Evolutionary conservation across 139 green algal species (phyloP).

Genomic region (Chlamydomonas asymmetrica): DNA sequence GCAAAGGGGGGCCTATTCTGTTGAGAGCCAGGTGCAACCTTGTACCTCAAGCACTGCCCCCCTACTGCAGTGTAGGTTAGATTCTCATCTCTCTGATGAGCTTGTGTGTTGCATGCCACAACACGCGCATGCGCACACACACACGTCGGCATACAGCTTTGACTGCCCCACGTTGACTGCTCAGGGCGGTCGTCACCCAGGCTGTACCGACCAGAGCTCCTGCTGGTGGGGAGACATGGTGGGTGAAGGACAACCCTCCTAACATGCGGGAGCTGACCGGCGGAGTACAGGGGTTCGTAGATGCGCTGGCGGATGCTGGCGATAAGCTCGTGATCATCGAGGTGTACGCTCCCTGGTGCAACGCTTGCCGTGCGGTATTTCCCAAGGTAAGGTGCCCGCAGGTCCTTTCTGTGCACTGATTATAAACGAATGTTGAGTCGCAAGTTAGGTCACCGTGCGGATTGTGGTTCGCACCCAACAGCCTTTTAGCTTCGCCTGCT

Average conservation of each 20-base stretch:
- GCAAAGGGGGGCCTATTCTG: too few species aligned
- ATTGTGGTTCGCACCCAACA: neutral
- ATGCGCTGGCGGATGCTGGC: constrained; percentile 67
- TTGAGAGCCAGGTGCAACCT: too few species aligned
- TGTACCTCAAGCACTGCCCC: too few species aligned
- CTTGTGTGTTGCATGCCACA: too few species aligned
- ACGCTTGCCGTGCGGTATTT: constrained; percentile 87
- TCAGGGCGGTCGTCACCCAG: too few species aligned
- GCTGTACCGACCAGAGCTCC: too few species aligned
- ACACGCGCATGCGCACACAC: too few species aligned
- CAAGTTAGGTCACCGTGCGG: neutral
- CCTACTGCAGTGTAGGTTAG: too few species aligned
- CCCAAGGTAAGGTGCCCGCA: constrained; percentile 85
- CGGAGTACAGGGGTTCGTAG: constrained; percentile 79
- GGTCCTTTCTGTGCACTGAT: neutral
- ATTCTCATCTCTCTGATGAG: too few species aligned
- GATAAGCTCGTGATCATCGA: constrained; percentile 91
- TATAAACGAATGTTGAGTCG: neutral
- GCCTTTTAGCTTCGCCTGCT: neutral
- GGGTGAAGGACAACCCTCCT: constrained; percentile 16
- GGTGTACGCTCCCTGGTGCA: constrained; percentile 70
- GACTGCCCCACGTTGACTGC: too few species aligned
- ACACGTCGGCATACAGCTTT: too few species aligned
- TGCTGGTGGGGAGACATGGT: constrained; percentile 11
- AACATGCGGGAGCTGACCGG: constrained; percentile 53